Base-by-base conservation (phyloP, 345 rosid species). In the Chamaenerion angustifolium region DNA sequence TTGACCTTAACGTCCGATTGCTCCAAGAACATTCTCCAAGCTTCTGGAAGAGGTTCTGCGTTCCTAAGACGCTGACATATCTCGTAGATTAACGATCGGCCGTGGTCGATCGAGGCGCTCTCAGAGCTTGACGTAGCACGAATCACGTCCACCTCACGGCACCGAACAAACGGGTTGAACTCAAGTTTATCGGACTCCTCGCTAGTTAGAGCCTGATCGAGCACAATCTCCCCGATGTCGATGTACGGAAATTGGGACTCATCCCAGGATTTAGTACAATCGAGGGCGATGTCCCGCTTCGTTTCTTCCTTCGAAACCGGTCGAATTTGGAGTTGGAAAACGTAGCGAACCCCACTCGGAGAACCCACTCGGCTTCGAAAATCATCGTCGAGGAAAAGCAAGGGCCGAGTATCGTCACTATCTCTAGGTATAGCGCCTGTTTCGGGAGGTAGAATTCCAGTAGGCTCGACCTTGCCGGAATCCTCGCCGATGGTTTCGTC, bases 61-160 rank as follows among this genome's bases (percentile, higher is more conserved):
- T 78, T 81, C 45, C 85, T 57, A 54, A 76, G 57, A 56, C 67
- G 71, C 53, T 76, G 85, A 54, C 89, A 81, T 43, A 81, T 76
- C 62, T 81, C 82, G 2, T 81, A 81, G 51, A 81, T 61, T 47
- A 81, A 48, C 10, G 85, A 78, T 12, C 79, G 82, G 6, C 89
- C 85, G 15, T 81, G 89, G 61, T 81, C 89, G 25, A 78, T 81
- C 3, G 89, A 81, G 45, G 89, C 89, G 54, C 85, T 81, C 46
- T 76, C 78, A 3, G 69, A 59, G 57, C 70, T 49, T 3, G 82
- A 68, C 15, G 72, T 63, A 16, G 89, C 89, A 1, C 74, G 62
- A 31, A 81, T 71, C 47, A 76, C 74, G 56, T 81, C 89, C 48
- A 78, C 49, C 59, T 74, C 74, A 1, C 51, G 56, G 61, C 78